phyloP scores from a whole-genome alignment of 23 red algal genomes.

The Porphyridium purpureum region DNA sequence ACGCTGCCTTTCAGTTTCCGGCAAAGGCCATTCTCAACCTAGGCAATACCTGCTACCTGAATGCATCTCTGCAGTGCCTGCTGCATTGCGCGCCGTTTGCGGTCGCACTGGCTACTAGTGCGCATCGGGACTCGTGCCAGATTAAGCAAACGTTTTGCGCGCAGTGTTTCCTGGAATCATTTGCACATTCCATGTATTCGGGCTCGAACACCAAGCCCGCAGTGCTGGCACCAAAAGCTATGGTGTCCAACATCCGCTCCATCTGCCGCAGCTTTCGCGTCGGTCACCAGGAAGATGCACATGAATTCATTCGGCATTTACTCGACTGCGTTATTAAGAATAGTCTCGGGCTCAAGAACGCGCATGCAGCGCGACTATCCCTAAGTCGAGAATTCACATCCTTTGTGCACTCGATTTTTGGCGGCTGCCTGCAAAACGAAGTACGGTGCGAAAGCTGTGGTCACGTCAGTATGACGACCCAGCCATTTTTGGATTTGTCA shows the following conservation, averaged over 20 bases:
- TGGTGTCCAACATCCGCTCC: slow-evolving; percentile 11
- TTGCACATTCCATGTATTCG: neutral
- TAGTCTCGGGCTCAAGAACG: neutral
- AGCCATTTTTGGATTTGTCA: slow-evolving; percentile 87
- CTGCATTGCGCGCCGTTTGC: slow-evolving; percentile 11
- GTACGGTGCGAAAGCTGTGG: slow-evolving; percentile 42
- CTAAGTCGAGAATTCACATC: slow-evolving; percentile 31
- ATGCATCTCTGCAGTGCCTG: slow-evolving; percentile 75
- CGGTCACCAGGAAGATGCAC: slow-evolving; percentile 88
- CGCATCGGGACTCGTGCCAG: neutral
- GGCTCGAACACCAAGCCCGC: neutral
- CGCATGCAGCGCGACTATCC: slow-evolving; percentile 10
- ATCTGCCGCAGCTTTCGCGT: slow-evolving; percentile 37
- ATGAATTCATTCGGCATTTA: slow-evolving; percentile 76
- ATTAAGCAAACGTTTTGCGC: neutral
- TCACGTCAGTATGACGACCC: slow-evolving; percentile 14
- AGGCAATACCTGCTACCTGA: slow-evolving; percentile 92
- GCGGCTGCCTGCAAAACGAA: slow-evolving; percentile 36
- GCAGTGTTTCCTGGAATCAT: neutral
- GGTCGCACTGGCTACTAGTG: neutral
- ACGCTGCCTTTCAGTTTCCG: slow-evolving; percentile 1
- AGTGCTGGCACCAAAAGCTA: slow-evolving; percentile 1
- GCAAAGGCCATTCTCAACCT: slow-evolving; percentile 62
- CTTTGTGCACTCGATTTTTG: slow-evolving; percentile 63
- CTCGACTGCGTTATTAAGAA: slow-evolving; percentile 50